Evolutionary conservation across 768 basidiomycete species (phyloP).

Genomic region (Lactarius indigo): DNA sequence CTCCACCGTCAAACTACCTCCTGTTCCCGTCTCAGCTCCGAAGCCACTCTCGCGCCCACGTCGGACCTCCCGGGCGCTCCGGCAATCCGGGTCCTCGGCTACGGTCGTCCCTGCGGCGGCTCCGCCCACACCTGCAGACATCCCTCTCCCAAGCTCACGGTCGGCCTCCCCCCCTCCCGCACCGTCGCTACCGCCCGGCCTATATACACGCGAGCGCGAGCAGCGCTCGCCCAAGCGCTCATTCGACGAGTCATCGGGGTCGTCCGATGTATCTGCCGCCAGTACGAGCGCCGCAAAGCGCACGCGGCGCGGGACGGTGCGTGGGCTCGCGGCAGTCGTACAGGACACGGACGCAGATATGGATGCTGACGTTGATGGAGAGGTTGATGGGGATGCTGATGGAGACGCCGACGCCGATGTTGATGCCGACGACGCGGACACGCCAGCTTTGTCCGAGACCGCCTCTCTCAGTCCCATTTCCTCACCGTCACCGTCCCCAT

Average conservation of each 20-base stretch:
- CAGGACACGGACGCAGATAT: constrained; percentile 29
- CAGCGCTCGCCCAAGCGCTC: constrained; percentile 56
- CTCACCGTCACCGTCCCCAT: constrained; percentile 32
- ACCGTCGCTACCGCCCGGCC: constrained; percentile 30
- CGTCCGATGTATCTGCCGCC: constrained; percentile 34
- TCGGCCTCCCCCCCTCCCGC: constrained; percentile 34
- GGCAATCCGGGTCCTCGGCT: constrained; percentile 8
- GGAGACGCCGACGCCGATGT: constrained; percentile 27
- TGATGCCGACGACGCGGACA: constrained; percentile 30
- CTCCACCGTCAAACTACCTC: constrained; percentile 21
- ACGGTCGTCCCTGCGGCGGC: constrained; percentile 8
- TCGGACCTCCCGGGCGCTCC: constrained; percentile 13
- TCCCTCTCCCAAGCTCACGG: constrained; percentile 37
- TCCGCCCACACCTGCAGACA: constrained; percentile 34
- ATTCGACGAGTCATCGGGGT: constrained; percentile 53
- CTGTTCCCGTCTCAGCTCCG: constrained; percentile 20
- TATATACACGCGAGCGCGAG: constrained; percentile 31
- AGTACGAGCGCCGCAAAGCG: constrained; percentile 32
- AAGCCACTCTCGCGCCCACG: constrained; percentile 21
- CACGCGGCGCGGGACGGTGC: constrained; percentile 23
- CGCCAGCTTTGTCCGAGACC: constrained; percentile 44
- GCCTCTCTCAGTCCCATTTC: constrained; percentile 31
- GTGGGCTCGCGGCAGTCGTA: constrained; percentile 10
- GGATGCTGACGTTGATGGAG: constrained; percentile 33
- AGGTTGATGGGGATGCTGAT: constrained; percentile 32